Base-by-base conservation (phyloP, 352 stramenopile genomes). In the Globisporangium splendens region DNA sequence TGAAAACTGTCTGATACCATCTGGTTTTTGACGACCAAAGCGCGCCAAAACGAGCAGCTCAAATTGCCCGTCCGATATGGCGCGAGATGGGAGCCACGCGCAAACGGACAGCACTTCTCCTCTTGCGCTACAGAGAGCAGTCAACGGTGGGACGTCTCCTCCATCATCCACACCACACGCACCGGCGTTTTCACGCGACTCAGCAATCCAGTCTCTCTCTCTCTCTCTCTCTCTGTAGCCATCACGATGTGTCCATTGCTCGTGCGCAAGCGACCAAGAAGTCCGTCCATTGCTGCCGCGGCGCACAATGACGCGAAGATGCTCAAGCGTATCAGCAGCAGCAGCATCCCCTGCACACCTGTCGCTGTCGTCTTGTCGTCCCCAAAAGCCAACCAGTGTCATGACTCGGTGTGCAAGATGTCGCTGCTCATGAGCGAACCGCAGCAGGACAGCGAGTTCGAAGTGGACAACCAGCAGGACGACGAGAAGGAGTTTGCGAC, bases 401-500 rank as follows among this genome's bases (percentile, higher is more conserved):
- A 47, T 14, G 18, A 28, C 31, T 31, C 35, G 18, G 42, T 20
- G 3, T 61, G 54, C 33, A 48, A 61, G 44, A 35, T 46, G 12
- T 48, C 54, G 4, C 54, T 18, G 5, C 33, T 48, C 8, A 38
- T 13, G 33, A 38, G n/a, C 0, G 43, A 51, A 17, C 28, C 54
- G 43, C 43, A 46, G 21, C 28, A 20, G 35, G 20, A 46, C 43
- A 31, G 11, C 15, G 46, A 61, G 15, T 21, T 33, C 20, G 38
- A 15, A 11, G 31, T 41, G 13, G 33, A 35, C 15, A 28, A 51
- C 22, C 13, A 41, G 33, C 14, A 35, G 17, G 62, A 64, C 5
- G 61, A 65, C 35, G 47, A 52, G n/a, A 50, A 61, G 18, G 38
- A 75, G 41, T 1, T 56, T 5, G 68, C 73, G 15, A 77, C 68